Base-by-base conservation (phyloP, 371 early-diverging fungal species). In the Apophysomyces ossiformis region DNA sequence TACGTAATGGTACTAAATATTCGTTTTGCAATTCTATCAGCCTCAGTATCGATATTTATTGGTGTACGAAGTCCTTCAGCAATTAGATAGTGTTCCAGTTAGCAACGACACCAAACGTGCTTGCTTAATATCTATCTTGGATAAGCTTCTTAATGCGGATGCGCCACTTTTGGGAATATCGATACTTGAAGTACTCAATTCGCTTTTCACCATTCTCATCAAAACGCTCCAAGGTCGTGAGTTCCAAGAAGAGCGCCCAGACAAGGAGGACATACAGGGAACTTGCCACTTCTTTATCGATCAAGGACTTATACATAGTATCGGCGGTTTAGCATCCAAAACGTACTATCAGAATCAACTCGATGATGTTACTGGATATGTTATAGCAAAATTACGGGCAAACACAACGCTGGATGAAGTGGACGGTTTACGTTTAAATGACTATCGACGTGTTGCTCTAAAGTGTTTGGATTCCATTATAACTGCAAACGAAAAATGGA, bases 281-380 rank as follows among this genome's bases (percentile, higher is more conserved):
- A 66, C 68, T 8, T 77, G 81, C 16, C 78, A 79, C 26, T 77
- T 74, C 12, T 66, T 71, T 6, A 80, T 87, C 37, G 84, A 86
- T 56, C 72, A 81, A 36, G 85, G 84, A 1, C 67, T 91, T 32
- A 67, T 84, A 32, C 76, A 81, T 36, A 79, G 86, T 59, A 81
- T 92, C 60, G 87, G 87, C 58, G 91, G 92, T 0, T 82, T 96
- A 44, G 93, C 90, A 5, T 87, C 85, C 7, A 90, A 93, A 57
- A 86, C 92, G 15, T 93, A 92, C 60, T 96, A 96, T 72, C 81
- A 89, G 12, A 91, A 90, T 68, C 97, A 95, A 73, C 73, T 92
- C 21, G 87, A 88, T 50, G 95, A 96, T 70, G 90, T 96, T 66
- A 74, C 91, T 13, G 80, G 86, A 1, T 92, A 88, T 65, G 70